Base-by-base conservation (phyloP, 2,329 filamentous ascomycete genomes). In the Daldinia sp. region DNA sequence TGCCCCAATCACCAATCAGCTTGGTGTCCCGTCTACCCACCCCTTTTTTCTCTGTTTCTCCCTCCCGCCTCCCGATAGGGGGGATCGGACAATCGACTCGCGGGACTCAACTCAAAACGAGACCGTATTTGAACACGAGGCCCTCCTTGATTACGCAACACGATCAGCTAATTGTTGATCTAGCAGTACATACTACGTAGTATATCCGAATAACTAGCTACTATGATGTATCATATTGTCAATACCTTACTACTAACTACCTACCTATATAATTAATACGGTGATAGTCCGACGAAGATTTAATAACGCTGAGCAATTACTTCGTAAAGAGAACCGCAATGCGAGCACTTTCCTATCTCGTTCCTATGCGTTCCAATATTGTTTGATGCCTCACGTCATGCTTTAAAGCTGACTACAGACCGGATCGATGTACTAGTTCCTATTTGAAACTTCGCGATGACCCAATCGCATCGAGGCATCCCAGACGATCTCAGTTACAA, bases 121-220 rank as follows among this genome's bases (percentile, higher is more conserved):
- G 56, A 26, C 67, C 67, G 58, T 67, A 65, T 64, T 64, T 58
- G 54, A 65, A 70, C 68, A 70, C 68, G 65, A 70, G 55, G 54
- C 51, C 61, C 68, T 55, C 64, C 48, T 56, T 56, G 60, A 64
- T 70, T 70, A 67, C 53, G 67, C 56, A 67, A 64, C 18, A 13
- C 54, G 50, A 37, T 37, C 55, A 39, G 37, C 62, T 39, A 57
- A 12, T 44, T 3, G 10, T 9, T 9, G 33, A 35, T 35, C 33
- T 18, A 33, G 13, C 4, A 39, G 51, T 39, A 39, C 12, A 15
- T 39, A 15, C 12, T 39, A 39, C 12, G 35, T 39, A 39, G 35
- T 39, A 39, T 39, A 39, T 39, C 13, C 13, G 12, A 13, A 39
- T 15, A 39, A 6, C 33, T 35, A 39, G 33, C 33, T 35, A 9